These are phyloP conservation scores for Penicillium chermesinum DNA, from an alignment of 495 filamentous ascomycete genomes.

Conservation along the genomic window DNA sequence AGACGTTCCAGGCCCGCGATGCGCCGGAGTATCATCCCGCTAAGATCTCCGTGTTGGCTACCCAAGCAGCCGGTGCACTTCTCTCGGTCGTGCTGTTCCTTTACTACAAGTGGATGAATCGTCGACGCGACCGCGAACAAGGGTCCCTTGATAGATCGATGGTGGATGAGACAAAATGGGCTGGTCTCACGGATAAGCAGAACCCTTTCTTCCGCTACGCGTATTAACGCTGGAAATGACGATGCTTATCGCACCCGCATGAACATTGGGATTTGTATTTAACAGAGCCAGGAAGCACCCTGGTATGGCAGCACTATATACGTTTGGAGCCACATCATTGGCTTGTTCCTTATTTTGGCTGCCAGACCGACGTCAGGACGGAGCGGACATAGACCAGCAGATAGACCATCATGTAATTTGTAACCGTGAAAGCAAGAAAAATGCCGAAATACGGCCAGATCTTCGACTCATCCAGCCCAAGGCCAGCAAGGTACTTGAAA, in stretches of 20 bases:
- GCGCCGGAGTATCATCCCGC: slow-evolving; percentile 58
- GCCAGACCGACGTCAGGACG: slow-evolving; percentile 33
- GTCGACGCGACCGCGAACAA: slow-evolving; percentile 24
- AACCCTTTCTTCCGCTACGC: slow-evolving; percentile 41
- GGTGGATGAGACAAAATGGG: slow-evolving; percentile 31
- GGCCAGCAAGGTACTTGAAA: slow-evolving; percentile 51
- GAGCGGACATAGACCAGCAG: slow-evolving; percentile 34
- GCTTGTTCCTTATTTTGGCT: slow-evolving; percentile 24
- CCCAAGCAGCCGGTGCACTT: slow-evolving; percentile 38
- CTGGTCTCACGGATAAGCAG: slow-evolving; percentile 38
- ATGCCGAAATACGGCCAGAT: slow-evolving; percentile 72
- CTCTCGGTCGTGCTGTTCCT: slow-evolving; percentile 34
- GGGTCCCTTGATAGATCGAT: slow-evolving; percentile 17
- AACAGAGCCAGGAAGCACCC: no score
- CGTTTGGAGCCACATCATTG: no score
- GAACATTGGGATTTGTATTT: no score
- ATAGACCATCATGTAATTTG: slow-evolving; percentile 69
- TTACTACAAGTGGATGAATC: slow-evolving; percentile 46
- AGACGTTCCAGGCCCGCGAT: slow-evolving; percentile 56
- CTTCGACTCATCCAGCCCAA: slow-evolving; percentile 56
- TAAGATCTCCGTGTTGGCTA: slow-evolving; percentile 55
- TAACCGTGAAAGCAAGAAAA: slow-evolving; percentile 63
- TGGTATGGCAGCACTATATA: no score
- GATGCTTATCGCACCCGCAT: no score
- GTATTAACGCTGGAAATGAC: no score